Evolutionary conservation across 495 filamentous ascomycete genomes (phyloP), one percentile per base, ranked within the genome.

Genomic region (Lepraria neglecta): DNA sequence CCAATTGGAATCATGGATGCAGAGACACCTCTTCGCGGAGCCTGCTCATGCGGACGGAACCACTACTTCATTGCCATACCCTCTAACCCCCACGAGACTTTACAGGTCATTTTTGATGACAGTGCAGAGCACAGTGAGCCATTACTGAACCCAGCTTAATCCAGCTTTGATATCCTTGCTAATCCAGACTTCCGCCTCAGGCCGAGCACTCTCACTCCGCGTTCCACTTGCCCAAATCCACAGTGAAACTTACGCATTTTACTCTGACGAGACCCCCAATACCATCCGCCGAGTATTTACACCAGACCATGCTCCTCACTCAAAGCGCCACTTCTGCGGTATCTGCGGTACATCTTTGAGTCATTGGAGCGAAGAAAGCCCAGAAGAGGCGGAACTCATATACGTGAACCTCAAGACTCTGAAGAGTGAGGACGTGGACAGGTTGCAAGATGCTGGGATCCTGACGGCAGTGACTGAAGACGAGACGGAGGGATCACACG

Each of bases 31-130:
- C 81, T 96, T 30, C 80, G 78, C 57, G 91, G 91, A 60, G 79
- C 85, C 69, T 96, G 91, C 73, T 83, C 86, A 30, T 96, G 91
- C 72, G 90, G 90, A 45, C 84, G 91, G 33, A 95, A 92, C 68
- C 80, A 84, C 63, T 96, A 95, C 72, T 77, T 82, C 19, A 82
- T 96, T 60, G 72, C 79, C 31, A 77, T 91, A 33, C 90, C 91
- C 3, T 65, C 75, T 4, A 66, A 82, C 63, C 71, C 80, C 45
- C 71, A 72, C 15, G 73, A 83, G 38, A 71, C 77, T 48, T 84
- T 87, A 27, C 78, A 83, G 51, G 80, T 96, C 9, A 80, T 89
- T 64, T 90, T 91, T 68, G 84, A 91, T 68, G 79, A 81, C 38
- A 79, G 79, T 55, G 73, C 73, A 52, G 79, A 82, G 28, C 84